Base-by-base conservation (phyloP, 768 basidiomycete species). In the Leucosporidium creatinivorum region DNA sequence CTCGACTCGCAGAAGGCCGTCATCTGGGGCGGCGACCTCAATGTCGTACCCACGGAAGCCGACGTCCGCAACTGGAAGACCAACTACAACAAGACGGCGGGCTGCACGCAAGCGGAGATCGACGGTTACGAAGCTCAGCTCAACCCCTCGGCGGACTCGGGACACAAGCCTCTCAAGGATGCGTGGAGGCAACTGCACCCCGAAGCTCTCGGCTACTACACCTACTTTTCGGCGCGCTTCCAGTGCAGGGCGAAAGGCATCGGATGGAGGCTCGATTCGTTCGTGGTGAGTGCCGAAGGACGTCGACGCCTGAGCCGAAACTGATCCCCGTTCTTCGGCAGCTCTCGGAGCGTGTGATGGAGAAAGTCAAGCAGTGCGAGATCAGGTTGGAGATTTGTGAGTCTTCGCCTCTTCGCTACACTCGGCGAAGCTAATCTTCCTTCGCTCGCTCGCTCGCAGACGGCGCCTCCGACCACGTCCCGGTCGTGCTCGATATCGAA, bases 51-150 rank as follows among this genome's bases (percentile, higher is more conserved):
- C 3, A 89, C 89, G 1, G 85, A 81, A 58, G 80, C 66, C 65
- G 75, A 75, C 60, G 69, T 76, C 33, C 70, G 75, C 21, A 73
- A 71, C 63, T 71, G 69, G 62, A 73, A 73, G 63, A 74, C 69
- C 21, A 91, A 91, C 74, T 91, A 89, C 89, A 91, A 93, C 77
- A 93, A 93, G 76, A 85, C 87, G 0, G 80, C 91, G 23, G 91
- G 91, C 0, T 89, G 90, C 76, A 93, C 91, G 0, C 85, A 89
- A 74, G 85, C 82, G 12, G 91, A 93, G 79, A 90, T 87, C 15
- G 82, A 85, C 7, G 85, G 87, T 0, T 92, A 87, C 77, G 83
- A 82, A 64, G 82, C 83, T 23, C 85, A 92, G 55, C 81, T 93
- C 0, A 79, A 83, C 58, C 81, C 86, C 9, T 31, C 63, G 3